These are phyloP conservation scores for Cystofilobasidium bisporidii DNA, from an alignment of 768 basidiomycete species.

Conservation along the genomic window DNA sequence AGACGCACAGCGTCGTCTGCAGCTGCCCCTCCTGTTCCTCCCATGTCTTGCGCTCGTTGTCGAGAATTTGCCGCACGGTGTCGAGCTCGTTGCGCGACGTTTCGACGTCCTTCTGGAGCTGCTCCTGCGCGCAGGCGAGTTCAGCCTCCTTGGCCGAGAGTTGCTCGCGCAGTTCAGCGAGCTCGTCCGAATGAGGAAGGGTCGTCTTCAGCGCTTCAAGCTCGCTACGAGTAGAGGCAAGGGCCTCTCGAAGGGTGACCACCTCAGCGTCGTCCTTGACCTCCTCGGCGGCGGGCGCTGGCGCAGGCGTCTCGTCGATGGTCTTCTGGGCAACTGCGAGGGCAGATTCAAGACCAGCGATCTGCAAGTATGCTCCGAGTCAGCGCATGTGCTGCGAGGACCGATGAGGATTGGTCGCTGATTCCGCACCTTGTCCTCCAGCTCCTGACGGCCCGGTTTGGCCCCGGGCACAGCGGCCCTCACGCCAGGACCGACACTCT, in stretches of 20 bases:
- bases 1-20: slow-evolving; percentile 5
- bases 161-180: background rate
- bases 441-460: slow-evolving; percentile 16
- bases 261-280: slow-evolving; percentile 3
- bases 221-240: background rate
- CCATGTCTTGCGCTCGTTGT: background rate
- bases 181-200: slow-evolving; percentile 9
- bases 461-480: background rate
- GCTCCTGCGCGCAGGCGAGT: background rate
- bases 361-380: slow-evolving; percentile 4
- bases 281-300: background rate
- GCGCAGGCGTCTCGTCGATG: slow-evolving; percentile 1
- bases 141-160: slow-evolving; percentile 3
- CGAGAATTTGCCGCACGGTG: slow-evolving; percentile 1
- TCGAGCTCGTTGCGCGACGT: slow-evolving; percentile 4
- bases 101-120: slow-evolving; percentile 11
- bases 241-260: background rate
- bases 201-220: slow-evolving; percentile 10
- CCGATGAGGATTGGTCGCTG: too few relatives aligned
- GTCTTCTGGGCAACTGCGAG: slow-evolving; percentile 9
- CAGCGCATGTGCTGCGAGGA: too few relatives aligned
- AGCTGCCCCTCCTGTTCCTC: slow-evolving; percentile 1
- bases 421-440: slow-evolving; percentile 19
- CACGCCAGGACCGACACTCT: background rate
- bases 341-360: slow-evolving; percentile 11